Evolutionary conservation across 495 filamentous ascomycete genomes (phyloP).

Genomic region (Umbilicaria muhlenbergii): DNA sequence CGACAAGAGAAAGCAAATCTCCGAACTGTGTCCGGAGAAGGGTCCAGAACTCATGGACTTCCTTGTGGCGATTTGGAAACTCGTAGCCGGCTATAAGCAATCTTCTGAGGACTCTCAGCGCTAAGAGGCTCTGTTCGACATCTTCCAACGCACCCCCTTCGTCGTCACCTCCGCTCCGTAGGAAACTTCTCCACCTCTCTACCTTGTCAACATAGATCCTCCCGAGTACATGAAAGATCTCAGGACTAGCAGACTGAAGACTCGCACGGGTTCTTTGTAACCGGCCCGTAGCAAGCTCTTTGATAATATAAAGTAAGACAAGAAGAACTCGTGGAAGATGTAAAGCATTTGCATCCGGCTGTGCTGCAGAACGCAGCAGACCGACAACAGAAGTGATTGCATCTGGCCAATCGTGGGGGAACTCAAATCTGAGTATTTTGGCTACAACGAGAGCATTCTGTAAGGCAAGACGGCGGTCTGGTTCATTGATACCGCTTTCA

Average conservation of each 20-base stretch:
- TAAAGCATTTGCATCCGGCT: slow-evolving; percentile 28
- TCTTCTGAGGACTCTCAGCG: slow-evolving; percentile 65
- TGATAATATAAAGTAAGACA: slow-evolving; percentile 70
- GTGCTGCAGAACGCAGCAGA: slow-evolving; percentile 36
- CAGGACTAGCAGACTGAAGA: slow-evolving; percentile 60
- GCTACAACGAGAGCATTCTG: slow-evolving; percentile 79
- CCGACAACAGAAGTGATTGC: slow-evolving; percentile 38
- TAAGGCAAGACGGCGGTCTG: slow-evolving; percentile 53
- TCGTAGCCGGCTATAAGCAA: slow-evolving; percentile 72
- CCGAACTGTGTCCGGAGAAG: slow-evolving; percentile 55
- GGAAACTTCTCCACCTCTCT: slow-evolving; percentile 48
- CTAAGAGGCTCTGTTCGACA: slow-evolving; percentile 59
- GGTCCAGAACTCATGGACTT: slow-evolving; percentile 64
- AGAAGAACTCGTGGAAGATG: slow-evolving; percentile 56
- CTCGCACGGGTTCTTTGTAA: slow-evolving; percentile 51
- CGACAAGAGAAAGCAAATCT: slow-evolving; percentile 37
- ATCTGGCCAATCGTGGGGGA: slow-evolving; percentile 69
- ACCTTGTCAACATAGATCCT: slow-evolving; percentile 63
- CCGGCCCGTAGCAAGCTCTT: slow-evolving; percentile 72
- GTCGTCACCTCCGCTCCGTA: slow-evolving; percentile 38
- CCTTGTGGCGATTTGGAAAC: slow-evolving; percentile 57
- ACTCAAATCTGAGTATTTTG: slow-evolving; percentile 80
- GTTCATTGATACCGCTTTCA: slow-evolving; percentile 56
- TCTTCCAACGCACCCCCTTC: slow-evolving; percentile 40
- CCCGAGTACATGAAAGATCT: slow-evolving; percentile 61